Evolutionary conservation across 1,139 yeast species (phyloP).

Genomic region (Blastobotrys ciferrii): DNA sequence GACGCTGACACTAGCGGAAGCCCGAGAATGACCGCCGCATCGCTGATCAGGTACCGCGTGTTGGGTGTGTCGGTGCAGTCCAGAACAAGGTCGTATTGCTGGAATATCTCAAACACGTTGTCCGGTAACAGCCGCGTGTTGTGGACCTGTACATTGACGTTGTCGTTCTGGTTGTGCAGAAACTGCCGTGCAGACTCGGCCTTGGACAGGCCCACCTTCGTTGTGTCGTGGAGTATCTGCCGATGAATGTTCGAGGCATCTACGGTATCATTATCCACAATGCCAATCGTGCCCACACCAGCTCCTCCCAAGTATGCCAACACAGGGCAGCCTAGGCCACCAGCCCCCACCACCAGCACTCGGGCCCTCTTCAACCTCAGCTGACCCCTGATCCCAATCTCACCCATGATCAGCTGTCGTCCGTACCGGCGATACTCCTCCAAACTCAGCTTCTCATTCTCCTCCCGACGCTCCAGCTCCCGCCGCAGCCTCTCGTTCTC

Average conservation of each 20-base stretch:
- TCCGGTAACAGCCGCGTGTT: constrained; percentile 50
- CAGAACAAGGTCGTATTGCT: constrained; percentile 67
- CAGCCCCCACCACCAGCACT: constrained; percentile 87
- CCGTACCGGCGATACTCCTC: constrained; percentile 87
- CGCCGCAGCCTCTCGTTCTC: constrained; percentile 10
- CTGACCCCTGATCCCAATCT: constrained; percentile 63
- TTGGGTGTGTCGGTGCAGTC: constrained; percentile 96
- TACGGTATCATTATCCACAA: constrained; percentile 82
- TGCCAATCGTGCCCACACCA: constrained; percentile 83
- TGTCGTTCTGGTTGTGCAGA: constrained; percentile 59
- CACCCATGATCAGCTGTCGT: constrained; percentile 91
- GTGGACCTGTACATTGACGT: constrained; percentile 54
- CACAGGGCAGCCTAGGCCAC: constrained; percentile 95
- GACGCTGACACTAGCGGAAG: constrained; percentile 87
- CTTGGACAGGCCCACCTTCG: constrained; percentile 64
- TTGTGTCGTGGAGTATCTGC: constrained; percentile 75
- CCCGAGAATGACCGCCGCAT: constrained; percentile 67
- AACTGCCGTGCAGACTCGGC: constrained; percentile 71
- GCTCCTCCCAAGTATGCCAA: constrained; percentile 81
- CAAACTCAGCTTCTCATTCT: constrained; percentile 24
- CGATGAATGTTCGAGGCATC: constrained; percentile 85
- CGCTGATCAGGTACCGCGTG: constrained; percentile 82
- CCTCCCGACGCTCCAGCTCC: background rate
- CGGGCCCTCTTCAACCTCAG: constrained; percentile 52
- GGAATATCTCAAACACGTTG: constrained; percentile 65